Base-by-base conservation (phyloP, 768 basidiomycete genomes). In the Naematelia aurantialba region DNA sequence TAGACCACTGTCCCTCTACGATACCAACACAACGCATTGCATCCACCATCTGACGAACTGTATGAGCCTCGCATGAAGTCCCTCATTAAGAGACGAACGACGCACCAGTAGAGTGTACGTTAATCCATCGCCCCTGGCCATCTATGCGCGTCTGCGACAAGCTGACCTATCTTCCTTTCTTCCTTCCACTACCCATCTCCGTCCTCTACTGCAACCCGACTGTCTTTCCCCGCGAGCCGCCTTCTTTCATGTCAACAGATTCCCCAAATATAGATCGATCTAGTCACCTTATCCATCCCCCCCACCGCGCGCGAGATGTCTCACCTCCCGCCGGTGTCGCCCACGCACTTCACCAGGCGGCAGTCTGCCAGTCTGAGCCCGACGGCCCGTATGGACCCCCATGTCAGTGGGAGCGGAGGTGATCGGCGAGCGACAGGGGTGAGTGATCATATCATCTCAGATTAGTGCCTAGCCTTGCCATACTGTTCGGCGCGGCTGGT, bases 361-460 rank as follows among this genome's bases (percentile, higher is more conserved):
- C 17, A 8, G 8, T 39, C 34, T 8, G 34, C 34, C 8, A 45
- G 31, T 19, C 46, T 8, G 31, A 50, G 55, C 11, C 60, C 60
- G 5, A 61, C 55, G 14, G 49, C 39, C 4, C 55, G 55, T 12
- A 11, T 39, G 34, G 34, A 39, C 34, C 17, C 34, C 8, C 34
- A 8, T 39, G 34, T 51, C 10, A n/a, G 49, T 19, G 49, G 46
- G 25, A 51, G 44, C 34, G 60, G 54, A 8, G 42, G 12, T 17
- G 55, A 25, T 2, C 19, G 31, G n/a, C 47, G 59, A 29, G n/a
- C 44, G 11, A 27, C 52, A 48, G 56, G 51, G 26, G 56, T 58
- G 56, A 58, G 56, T 58, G 17, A n/a, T 5, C 11, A 26, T 49
- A 10, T 50, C 30, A 11, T 39, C 47, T 45, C 25, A 44, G 17